A percentile compares a stretch with the other conserved stretches of the same genome.
phyloP scores from a whole-genome alignment of 2,329 filamentous ascomycete genomes.

The Thelonectria olida region DNA sequence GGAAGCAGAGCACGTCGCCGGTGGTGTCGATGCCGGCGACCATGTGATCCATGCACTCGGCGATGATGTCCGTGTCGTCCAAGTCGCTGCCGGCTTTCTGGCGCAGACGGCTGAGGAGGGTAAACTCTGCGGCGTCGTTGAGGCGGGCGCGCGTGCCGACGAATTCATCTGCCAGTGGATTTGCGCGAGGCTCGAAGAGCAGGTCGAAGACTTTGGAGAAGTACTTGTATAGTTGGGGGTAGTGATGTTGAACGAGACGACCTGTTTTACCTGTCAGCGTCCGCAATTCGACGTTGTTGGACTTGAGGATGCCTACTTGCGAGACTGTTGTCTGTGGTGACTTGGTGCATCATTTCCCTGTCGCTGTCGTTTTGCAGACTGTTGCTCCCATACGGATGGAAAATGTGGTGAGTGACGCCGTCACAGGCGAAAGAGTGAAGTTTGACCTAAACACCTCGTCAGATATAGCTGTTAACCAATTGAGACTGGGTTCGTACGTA shows the following conservation, averaged over 20 bases:
- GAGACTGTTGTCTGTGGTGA: constrained; percentile 71
- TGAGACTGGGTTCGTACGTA: constrained; percentile 57
- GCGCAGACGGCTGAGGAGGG: constrained; percentile 65
- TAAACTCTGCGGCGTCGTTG: constrained; percentile 58
- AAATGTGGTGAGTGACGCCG: constrained; percentile 72
- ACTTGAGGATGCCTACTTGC: constrained; percentile 59
- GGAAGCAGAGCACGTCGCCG: constrained; percentile 72
- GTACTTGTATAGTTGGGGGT: constrained; percentile 57
- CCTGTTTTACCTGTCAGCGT: constrained; percentile 48
- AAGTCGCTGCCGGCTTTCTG: constrained; percentile 55
- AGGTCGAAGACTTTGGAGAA: constrained; percentile 54
- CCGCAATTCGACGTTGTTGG: background rate
- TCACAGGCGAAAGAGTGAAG: constrained; percentile 75
- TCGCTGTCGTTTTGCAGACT: constrained; percentile 64
- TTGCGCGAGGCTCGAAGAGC: constrained; percentile 61
- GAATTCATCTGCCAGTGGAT: constrained; percentile 65
- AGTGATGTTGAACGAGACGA: constrained; percentile 65
- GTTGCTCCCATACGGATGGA: constrained; percentile 69
- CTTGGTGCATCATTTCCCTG: constrained; percentile 71
- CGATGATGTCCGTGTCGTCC: constrained; percentile 62
- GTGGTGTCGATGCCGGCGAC: constrained; percentile 76
- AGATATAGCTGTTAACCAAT: background rate
- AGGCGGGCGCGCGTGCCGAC: constrained; percentile 60
- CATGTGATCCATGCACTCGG: constrained; percentile 77
- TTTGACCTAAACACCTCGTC: background rate